Conservation (phyloP, 2,329 filamentous ascomycete species). For the Metarhizium album region DNA sequence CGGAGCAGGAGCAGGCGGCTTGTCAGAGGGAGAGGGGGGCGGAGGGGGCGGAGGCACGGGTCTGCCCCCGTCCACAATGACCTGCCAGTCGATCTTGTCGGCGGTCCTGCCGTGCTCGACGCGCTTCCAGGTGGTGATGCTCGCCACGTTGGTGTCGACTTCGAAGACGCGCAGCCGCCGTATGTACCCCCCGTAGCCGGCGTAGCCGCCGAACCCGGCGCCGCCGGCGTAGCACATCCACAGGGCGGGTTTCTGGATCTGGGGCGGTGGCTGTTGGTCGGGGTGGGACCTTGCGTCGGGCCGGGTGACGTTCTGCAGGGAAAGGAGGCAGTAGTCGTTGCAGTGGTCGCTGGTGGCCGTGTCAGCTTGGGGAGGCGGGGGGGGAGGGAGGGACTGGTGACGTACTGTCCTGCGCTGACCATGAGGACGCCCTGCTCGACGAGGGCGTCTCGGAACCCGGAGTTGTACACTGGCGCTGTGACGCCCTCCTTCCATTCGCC, state of each 20-base stretch:
- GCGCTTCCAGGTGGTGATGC: constrained; percentile 87
- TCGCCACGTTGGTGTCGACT: constrained; percentile 80
- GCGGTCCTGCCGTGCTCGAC: constrained; percentile 55
- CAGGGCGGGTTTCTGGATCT: constrained; percentile 46
- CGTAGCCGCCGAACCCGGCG: constrained; percentile 88
- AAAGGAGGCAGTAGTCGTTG: constrained; percentile 89
- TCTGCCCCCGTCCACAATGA: constrained; percentile 53
- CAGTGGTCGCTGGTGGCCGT: constrained; percentile 61
- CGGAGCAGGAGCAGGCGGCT: constrained; percentile 6
- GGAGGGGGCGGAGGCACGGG: constrained; percentile 22
- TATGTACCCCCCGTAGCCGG: constrained; percentile 76
- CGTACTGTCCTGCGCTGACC: constrained; percentile 84
- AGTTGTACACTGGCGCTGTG: constrained; percentile 82
- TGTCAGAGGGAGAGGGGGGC: constrained; percentile 1
- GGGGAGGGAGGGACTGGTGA: constrained; percentile 12
- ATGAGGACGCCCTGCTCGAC: constrained; percentile 76
- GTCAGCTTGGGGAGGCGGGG: constrained; percentile 10
- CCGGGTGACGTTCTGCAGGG: constrained; percentile 23
- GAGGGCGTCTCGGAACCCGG: constrained; percentile 83
- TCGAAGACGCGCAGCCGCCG: constrained; percentile 83
- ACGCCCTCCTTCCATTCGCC: constrained; percentile 74
- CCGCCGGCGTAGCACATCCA: constrained; percentile 99
- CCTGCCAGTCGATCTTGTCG: constrained; percentile 49
- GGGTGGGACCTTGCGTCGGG: constrained; percentile 1
- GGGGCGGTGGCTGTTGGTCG: constrained; percentile 6